Conservation (phyloP, 441 rosid genomes). For the Adansonia rubrostipa region DNA sequence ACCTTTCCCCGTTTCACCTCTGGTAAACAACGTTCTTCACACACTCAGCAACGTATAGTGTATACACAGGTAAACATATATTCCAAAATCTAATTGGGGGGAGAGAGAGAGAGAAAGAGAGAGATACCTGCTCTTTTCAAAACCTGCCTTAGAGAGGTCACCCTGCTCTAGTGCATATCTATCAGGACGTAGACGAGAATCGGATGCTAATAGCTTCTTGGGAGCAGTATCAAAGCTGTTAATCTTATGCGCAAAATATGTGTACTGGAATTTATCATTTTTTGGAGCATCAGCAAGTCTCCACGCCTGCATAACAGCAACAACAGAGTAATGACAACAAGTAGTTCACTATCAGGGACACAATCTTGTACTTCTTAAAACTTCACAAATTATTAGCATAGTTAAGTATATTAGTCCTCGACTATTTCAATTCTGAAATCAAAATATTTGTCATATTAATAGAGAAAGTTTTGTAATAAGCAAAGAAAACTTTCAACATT, state of each 20-base stretch:
- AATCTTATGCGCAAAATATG: slow-evolving; percentile 89
- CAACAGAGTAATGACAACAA: slow-evolving; percentile 1
- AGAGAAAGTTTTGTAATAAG: background rate
- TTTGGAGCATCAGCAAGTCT: slow-evolving; percentile 76
- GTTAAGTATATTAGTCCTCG: background rate
- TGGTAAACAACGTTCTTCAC: background rate
- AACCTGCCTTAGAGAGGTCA: slow-evolving; percentile 76
- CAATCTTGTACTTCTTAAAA: background rate
- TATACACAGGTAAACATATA: background rate
- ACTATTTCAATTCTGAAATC: background rate
- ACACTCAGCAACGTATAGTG: background rate
- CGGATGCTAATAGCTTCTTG: slow-evolving; percentile 81
- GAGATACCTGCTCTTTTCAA: slow-evolving; percentile 82
- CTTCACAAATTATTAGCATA: background rate
- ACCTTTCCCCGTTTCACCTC: background rate
- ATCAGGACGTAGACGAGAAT: slow-evolving; percentile 94
- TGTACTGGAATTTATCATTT: slow-evolving; percentile 84
- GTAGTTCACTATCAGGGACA: background rate
- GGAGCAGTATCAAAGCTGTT: slow-evolving; percentile 96
- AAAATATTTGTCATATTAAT: background rate
- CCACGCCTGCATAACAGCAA: slow-evolving; percentile 68
- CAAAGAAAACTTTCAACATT: background rate
- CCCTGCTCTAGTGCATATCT: slow-evolving; percentile 94
- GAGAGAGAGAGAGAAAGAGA: slow-evolving; percentile 20
- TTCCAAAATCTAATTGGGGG: slow-evolving; percentile 1